Evolutionary conservation across 345 rosid genomes (phyloP).

Genomic region (Salix caprea): DNA sequence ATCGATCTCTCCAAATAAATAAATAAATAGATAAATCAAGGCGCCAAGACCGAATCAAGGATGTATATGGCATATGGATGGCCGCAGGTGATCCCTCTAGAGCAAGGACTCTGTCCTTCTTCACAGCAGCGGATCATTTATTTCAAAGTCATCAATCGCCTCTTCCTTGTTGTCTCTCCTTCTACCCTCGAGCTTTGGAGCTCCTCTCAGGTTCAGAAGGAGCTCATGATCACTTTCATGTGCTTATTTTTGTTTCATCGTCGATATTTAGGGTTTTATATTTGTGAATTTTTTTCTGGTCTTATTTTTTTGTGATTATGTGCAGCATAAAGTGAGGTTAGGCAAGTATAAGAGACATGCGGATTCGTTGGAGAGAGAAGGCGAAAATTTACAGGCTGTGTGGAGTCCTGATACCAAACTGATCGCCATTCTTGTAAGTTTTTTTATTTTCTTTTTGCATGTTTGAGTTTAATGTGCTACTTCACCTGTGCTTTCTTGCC

Average conservation of each 20-base stretch:
- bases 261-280: slow-evolving; percentile 10
- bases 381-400: slow-evolving; percentile 79
- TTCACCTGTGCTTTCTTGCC: neutral
- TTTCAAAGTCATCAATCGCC: slow-evolving; percentile 58
- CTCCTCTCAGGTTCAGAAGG: slow-evolving; percentile 44
- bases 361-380: slow-evolving; percentile 68
- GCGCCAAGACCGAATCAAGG: slow-evolving; percentile 9
- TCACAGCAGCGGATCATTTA: slow-evolving; percentile 61
- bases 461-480: neutral
- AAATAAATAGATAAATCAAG: neutral
- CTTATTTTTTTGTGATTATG: neutral
- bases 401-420: slow-evolving; percentile 90
- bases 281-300: slow-evolving; percentile 1
- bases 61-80: slow-evolving; percentile 99
- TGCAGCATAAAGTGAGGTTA: slow-evolving; percentile 81
- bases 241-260: neutral
- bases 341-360: slow-evolving; percentile 81
- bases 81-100: slow-evolving; percentile 94
- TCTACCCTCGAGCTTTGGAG: slow-evolving; percentile 92
- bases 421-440: slow-evolving; percentile 76
- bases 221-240: neutral
- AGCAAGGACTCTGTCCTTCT: slow-evolving; percentile 56
- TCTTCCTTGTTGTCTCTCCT: slow-evolving; percentile 73
- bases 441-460: neutral
- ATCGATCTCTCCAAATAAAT: neutral